Evolutionary conservation across 2,329 filamentous ascomycete genomes (phyloP), one percentile per base, ranked within the genome.

Genomic region (Sporothrix variecibatus): DNA sequence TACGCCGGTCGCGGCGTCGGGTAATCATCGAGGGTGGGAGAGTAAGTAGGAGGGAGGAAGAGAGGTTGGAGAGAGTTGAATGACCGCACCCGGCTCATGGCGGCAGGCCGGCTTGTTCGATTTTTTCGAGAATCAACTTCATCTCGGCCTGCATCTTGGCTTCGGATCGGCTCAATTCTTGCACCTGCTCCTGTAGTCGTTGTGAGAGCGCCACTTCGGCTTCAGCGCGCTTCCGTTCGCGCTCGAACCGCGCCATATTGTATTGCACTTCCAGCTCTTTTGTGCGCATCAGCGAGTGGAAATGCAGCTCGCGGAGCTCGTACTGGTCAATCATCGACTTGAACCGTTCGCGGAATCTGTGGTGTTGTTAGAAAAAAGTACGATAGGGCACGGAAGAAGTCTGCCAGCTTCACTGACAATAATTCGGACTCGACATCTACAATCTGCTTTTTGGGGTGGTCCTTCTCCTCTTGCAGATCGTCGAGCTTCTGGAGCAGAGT

Each of bases 81-180:
- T 34, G 11, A 38, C 26, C 1, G 28, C 46, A 28, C 31, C 12
- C 23, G 6, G 6, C 43, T 76, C 74, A 76, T 69, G 75, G 74
- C 34, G 75, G 74, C 76, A 76, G 73, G 82, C 88, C 83, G 89
- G 97, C 95, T 93, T 99, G 96, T 86, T 98, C 98, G 85, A 98
- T 98, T 85, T 98, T 99, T 82, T 99, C 96, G 34, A 98, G 95
- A 80, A 99, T 99, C 79, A 98, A 95, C 82, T 98, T 98, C 79
- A 99, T 90, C 83, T 99, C 96, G 79, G 94, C 97, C 75, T 96
- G 88, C 73, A 99, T 87, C 83, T 98, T 95, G 20, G 93, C 92
- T 84, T 99, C 96, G 11, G 95, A 98, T 83, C 97, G 96, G 49
- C 94, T 96, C 82, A 98, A 98, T 1, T 94, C 97, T 78, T 95